Evolutionary conservation across 2,329 filamentous ascomycete species (phyloP).

Genomic region (Truncatella angustata): DNA sequence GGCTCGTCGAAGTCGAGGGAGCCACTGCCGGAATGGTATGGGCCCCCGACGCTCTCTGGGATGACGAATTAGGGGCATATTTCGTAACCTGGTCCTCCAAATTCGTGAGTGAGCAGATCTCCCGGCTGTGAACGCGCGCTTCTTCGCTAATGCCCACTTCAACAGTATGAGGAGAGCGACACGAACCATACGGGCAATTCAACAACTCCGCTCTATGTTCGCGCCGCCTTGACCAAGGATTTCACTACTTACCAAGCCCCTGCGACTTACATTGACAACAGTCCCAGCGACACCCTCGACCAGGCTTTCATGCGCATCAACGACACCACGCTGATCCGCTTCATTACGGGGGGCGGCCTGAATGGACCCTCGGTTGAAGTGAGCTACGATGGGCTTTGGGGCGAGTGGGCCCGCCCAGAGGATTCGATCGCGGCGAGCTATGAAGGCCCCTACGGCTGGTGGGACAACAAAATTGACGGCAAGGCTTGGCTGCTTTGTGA

Average conservation of each 20-base stretch:
- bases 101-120: not conserved
- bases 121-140: not conserved
- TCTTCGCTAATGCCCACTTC: not conserved
- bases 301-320: not conserved
- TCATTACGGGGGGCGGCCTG: not conserved
- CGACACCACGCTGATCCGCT: not conserved
- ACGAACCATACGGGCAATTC: not conserved
- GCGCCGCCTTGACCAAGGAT: not conserved
- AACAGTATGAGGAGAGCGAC: not conserved
- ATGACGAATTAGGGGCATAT: not conserved
- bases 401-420: not conserved
- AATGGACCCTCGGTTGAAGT: not conserved
- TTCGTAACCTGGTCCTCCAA: not conserved
- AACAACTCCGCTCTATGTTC: not conserved
- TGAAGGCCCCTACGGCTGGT: not conserved
- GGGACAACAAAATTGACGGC: not conserved
- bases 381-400: not conserved
- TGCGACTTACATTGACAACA: not conserved
- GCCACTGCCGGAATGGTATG: not conserved
- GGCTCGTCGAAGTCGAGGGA: not conserved
- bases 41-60: not conserved
- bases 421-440: not conserved
- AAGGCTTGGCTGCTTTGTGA: constrained; percentile 1
- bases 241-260: not conserved
- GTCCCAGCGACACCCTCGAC: not conserved